phyloP scores from a whole-genome alignment of 2,329 filamentous ascomycete species.

The Immersiporthe knoxdaviesiana region DNA sequence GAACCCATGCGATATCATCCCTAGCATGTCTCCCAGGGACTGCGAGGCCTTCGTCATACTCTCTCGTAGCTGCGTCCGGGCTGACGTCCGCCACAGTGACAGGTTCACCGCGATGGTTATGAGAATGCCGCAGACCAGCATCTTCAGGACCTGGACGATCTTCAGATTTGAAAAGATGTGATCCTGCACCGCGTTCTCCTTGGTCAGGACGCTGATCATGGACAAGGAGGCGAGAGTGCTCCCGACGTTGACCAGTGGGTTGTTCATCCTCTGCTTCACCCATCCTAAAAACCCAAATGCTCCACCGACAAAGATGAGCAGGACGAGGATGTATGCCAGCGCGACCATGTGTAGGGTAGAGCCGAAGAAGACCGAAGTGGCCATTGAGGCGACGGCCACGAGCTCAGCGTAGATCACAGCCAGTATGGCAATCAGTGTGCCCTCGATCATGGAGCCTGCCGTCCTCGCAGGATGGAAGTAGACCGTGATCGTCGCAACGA shows the following conservation, averaged over 20 bases:
- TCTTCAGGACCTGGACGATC: conserved; percentile 80
- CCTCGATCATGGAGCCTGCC: conserved; percentile 87
- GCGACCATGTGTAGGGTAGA: conserved; percentile 66
- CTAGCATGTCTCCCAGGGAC: conserved; percentile 78
- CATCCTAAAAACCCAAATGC: conserved; percentile 87
- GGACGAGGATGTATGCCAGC: conserved; percentile 76
- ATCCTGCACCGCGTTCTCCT: conserved; percentile 84
- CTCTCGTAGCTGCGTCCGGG: conserved; percentile 71
- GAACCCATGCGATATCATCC: conserved; percentile 81
- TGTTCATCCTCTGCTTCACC: conserved; percentile 79
- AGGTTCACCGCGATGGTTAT: conserved; percentile 76
- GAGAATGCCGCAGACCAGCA: conserved; percentile 77
- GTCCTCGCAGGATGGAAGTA: conserved; percentile 92
- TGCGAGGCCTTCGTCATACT: conserved; percentile 75
- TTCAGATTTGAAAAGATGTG: conserved; percentile 82
- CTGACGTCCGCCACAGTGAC: conserved; percentile 76
- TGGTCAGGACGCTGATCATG: conserved; percentile 87
- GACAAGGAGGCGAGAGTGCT: conserved; percentile 86
- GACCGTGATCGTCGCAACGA: conserved; percentile 90
- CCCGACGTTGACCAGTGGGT: conserved; percentile 80
- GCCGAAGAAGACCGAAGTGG: conserved; percentile 79
- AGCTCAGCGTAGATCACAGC: conserved; percentile 80
- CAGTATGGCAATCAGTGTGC: conserved; percentile 72
- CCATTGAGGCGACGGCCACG: conserved; percentile 84
- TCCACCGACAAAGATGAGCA: conserved; percentile 82